Conservation (phyloP, 768 basidiomycete genomes). For the Nevesoporus exiguus region DNA sequence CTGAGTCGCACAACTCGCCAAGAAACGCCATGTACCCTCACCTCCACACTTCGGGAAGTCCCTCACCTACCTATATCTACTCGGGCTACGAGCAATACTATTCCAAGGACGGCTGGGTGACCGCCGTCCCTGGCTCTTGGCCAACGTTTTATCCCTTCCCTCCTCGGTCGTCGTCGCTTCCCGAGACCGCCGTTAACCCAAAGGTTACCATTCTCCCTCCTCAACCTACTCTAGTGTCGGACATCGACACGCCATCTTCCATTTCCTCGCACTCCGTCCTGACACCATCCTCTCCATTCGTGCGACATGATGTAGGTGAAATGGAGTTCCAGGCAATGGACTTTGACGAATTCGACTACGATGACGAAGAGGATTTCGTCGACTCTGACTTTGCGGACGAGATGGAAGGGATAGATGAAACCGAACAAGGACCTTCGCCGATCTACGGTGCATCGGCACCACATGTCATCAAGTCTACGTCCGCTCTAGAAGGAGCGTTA, state of each 20-base stretch:
- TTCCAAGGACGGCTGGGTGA: conserved; percentile 19
- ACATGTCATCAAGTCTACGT: conserved; percentile 31
- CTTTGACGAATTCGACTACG: conserved; percentile 32
- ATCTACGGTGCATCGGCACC: conserved; percentile 22
- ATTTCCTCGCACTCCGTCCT: conserved; percentile 31
- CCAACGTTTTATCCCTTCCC: conserved; percentile 14
- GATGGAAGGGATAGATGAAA: conserved; percentile 30
- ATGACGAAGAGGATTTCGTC: conserved; percentile 31
- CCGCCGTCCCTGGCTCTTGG: conserved; percentile 18
- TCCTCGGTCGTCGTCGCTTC: conserved; percentile 15
- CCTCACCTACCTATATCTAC: conserved; percentile 22
- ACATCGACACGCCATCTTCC: conserved; percentile 32
- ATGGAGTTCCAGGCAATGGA: conserved; percentile 20
- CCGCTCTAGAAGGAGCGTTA: conserved; percentile 31
- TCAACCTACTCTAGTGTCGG: conserved; percentile 22
- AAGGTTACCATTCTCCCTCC: conserved; percentile 27
- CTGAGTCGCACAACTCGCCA: conserved; percentile 21
- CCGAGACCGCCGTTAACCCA: conserved; percentile 24
- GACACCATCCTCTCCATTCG: conserved; percentile 32
- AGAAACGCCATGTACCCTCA: conserved; percentile 29
- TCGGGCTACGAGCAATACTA: conserved; percentile 23
- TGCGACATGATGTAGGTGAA: conserved; percentile 12
- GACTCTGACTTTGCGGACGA: conserved; percentile 34
- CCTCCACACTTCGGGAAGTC: conserved; percentile 16
- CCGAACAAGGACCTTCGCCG: conserved; percentile 6